Conservation (phyloP, 1,284 basidiomycete species). For the Ceratobasidium sp. region DNA sequence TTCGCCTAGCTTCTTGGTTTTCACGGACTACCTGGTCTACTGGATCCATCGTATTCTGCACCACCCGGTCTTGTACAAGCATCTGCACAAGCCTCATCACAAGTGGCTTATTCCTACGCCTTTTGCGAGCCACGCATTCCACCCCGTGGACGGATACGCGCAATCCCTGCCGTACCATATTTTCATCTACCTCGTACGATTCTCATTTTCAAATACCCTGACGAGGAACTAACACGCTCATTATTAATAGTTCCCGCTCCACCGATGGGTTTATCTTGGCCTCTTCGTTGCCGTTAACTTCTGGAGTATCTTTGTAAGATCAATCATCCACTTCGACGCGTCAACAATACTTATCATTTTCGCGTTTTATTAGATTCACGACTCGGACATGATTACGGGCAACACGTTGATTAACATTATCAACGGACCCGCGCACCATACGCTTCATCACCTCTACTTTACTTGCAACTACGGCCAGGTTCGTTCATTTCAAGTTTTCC, state of each 20-base stretch:
- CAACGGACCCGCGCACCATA: conserved; percentile 98
- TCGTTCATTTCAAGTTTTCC: conserved; percentile 45
- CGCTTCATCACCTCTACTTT: conserved; percentile 95
- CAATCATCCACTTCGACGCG: conserved; percentile 8
- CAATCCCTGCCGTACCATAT: conserved; percentile 97
- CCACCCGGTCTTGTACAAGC: conserved; percentile 89
- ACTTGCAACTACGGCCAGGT: conserved; percentile 94
- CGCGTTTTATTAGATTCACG: conserved; percentile 80
- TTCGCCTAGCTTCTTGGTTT: conserved; percentile 78
- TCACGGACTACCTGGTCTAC: conserved; percentile 94
- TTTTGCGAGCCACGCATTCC: conserved; percentile 97
- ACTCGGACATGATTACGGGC: conserved; percentile 99
- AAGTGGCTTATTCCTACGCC: conserved; percentile 99
- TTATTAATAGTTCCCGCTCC: conserved; percentile 77
- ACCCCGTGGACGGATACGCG: conserved; percentile 93
- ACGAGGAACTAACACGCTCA: not conserved
- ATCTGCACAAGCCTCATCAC: conserved; percentile 96
- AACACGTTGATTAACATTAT: conserved; percentile 90
- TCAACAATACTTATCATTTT: conserved; percentile 26
- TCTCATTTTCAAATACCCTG: not conserved
- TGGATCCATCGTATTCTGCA: conserved; percentile 96
- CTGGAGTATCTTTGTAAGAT: conserved; percentile 86
- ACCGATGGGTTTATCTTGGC: conserved; percentile 83
- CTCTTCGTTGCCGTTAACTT: conserved; percentile 92
- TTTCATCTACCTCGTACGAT: conserved; percentile 78